Evolutionary conservation across 345 rosid species (phyloP).

Genomic region (Linum usitatissimum): DNA sequence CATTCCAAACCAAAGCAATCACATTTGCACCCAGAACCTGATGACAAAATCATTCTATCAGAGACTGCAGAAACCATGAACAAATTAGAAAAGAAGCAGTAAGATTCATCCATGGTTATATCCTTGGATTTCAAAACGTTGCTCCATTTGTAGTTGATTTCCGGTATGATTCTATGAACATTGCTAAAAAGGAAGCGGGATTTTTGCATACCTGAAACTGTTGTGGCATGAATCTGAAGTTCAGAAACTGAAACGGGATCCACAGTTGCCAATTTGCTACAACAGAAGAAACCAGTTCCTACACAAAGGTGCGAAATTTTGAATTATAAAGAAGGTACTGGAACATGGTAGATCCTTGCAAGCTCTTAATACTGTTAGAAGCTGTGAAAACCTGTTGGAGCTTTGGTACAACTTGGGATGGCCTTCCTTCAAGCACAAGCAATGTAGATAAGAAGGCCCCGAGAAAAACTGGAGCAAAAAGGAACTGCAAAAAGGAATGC

Average conservation of each 20-base stretch:
- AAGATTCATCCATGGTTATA: no score
- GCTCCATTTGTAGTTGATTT: no score
- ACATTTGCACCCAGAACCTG: conserved; percentile 87
- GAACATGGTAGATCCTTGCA: no score
- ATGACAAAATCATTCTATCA: background rate
- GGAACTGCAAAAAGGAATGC: conserved; percentile 36
- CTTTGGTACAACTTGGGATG: conserved; percentile 66
- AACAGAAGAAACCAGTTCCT: conserved; percentile 92
- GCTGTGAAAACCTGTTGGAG: conserved; percentile 58
- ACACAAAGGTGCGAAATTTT: background rate
- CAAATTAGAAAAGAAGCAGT: no score
- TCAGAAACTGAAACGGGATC: conserved; percentile 96
- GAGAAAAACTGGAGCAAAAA: conserved; percentile 65
- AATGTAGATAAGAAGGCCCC: conserved; percentile 72
- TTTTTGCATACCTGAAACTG: conserved; percentile 54
- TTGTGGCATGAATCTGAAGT: conserved; percentile 86
- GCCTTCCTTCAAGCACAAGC: conserved; percentile 77
- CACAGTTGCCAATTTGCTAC: conserved; percentile 91
- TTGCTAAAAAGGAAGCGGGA: no score
- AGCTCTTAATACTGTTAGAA: background rate
- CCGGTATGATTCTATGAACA: no score
- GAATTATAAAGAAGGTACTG: no score
- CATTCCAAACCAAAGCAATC: conserved; percentile 76
- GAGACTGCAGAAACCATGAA: no score
- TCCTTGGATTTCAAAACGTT: no score